phyloP scores from a whole-genome alignment of 2,329 filamentous ascomycete genomes.

The Torrubiella hemipterigena region DNA sequence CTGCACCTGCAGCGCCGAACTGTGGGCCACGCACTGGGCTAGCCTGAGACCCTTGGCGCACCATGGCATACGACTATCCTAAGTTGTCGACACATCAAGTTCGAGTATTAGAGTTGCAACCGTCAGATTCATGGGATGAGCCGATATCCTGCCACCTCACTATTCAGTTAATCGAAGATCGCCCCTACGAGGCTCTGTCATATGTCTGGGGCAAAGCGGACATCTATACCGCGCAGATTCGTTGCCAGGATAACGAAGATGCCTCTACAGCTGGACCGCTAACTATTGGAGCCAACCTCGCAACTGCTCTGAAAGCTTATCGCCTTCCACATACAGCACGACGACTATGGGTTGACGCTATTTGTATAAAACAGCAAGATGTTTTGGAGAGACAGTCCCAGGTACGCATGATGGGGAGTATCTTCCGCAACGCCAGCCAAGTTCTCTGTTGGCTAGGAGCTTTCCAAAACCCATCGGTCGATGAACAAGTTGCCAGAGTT shows the following conservation, averaged over 20 bases:
- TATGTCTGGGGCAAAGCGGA: constrained; percentile 6
- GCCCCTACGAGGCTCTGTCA: constrained; percentile 6
- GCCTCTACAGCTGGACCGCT: background rate
- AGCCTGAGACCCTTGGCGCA: too few species aligned
- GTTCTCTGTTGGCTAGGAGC: constrained; percentile 8
- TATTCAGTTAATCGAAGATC: constrained; percentile 2
- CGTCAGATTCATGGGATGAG: background rate
- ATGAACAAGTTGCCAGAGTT: background rate
- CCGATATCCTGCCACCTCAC: constrained; percentile 1
- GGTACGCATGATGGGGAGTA: constrained; percentile 11
- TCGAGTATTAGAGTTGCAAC: constrained; percentile 5
- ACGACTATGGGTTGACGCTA: constrained; percentile 10
- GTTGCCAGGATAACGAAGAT: constrained; percentile 1
- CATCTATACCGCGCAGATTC: constrained; percentile 1
- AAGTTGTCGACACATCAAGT: constrained; percentile 1
- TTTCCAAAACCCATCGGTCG: constrained; percentile 2
- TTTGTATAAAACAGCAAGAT: constrained; percentile 10
- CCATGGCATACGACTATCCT: constrained; percentile 3
- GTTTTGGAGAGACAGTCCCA: constrained; percentile 7
- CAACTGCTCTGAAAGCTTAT: constrained; percentile 5
- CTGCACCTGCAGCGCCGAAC: too few species aligned
- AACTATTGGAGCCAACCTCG: constrained; percentile 5
- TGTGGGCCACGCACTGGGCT: too few species aligned
- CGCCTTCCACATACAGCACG: background rate
- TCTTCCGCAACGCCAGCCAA: constrained; percentile 7